Conservation (phyloP, 768 basidiomycete genomes). For the Podaxis sp. region DNA sequence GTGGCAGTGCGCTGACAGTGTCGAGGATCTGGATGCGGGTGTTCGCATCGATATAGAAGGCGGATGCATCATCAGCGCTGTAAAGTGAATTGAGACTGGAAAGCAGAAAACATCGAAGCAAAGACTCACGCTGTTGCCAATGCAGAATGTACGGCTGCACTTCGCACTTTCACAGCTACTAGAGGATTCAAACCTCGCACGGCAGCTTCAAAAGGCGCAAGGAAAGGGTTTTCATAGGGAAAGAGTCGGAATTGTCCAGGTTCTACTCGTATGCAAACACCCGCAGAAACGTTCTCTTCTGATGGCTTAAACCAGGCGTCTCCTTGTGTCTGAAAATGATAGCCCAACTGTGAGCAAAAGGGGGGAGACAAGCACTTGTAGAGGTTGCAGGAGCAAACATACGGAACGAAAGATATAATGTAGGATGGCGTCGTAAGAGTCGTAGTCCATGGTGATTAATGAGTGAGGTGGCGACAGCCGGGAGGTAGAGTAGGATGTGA, state of each 20-base stretch:
- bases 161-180: constrained; percentile 79
- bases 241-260: constrained; percentile 75
- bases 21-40: constrained; percentile 88
- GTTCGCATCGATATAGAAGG: constrained; percentile 71
- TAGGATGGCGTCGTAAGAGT: constrained; percentile 74
- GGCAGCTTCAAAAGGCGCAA: constrained; percentile 82
- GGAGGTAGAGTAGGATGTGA: constrained; percentile 31
- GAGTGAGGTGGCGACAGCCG: constrained; percentile 25
- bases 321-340: constrained; percentile 58
- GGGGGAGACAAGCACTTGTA: constrained; percentile 3
- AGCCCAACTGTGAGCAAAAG: neutral
- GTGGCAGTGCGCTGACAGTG: constrained; percentile 60
- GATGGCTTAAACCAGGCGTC: constrained; percentile 87
- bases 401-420: constrained; percentile 80
- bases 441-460: constrained; percentile 65
- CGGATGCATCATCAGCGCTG: constrained; percentile 57
- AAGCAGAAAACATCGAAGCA: neutral
- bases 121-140: constrained; percentile 61
- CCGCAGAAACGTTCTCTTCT: constrained; percentile 77
- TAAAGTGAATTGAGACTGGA: constrained; percentile 9
- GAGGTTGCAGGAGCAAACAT: constrained; percentile 18
- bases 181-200: constrained; percentile 75
- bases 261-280: constrained; percentile 73
- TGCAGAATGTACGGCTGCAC: constrained; percentile 78
- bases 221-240: constrained; percentile 80